Evolutionary conservation across 495 filamentous ascomycete species (phyloP).

Genomic region (Physcia stellaris): DNA sequence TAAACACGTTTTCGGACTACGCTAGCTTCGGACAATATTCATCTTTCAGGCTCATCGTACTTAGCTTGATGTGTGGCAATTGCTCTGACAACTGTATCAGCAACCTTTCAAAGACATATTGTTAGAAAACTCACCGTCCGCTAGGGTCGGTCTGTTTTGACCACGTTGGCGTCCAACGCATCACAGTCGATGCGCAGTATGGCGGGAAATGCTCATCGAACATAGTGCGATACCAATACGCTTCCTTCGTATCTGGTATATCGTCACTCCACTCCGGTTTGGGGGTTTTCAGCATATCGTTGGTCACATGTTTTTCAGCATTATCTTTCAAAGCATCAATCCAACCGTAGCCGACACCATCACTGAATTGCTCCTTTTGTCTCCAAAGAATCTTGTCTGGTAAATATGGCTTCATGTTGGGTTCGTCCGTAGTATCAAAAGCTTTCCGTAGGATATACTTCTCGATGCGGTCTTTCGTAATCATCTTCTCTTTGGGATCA

Average conservation of each 20-base stretch:
- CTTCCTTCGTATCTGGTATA: slow-evolving; percentile 91
- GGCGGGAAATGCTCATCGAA: slow-evolving; percentile 97
- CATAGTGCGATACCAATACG: slow-evolving; percentile 97
- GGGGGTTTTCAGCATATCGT: slow-evolving; percentile 94
- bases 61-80: slow-evolving; percentile 57
- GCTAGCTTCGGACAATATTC: no score
- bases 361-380: slow-evolving; percentile 98
- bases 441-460: slow-evolving; percentile 96
- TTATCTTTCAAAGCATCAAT: slow-evolving; percentile 93
- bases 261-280: slow-evolving; percentile 91
- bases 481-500: slow-evolving; percentile 90
- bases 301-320: slow-evolving; percentile 74
- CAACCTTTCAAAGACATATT: not conserved
- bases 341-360: slow-evolving; percentile 98
- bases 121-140: slow-evolving; percentile 52
- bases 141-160: slow-evolving; percentile 89
- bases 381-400: slow-evolving; percentile 92
- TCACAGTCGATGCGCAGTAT: slow-evolving; percentile 80
- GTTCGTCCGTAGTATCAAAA: slow-evolving; percentile 84
- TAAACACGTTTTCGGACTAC: no score
- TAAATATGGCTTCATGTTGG: slow-evolving; percentile 65
- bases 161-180: slow-evolving; percentile 98
- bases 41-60: slow-evolving; percentile 31
- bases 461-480: slow-evolving; percentile 79
- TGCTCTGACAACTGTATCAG: slow-evolving; percentile 35